Base-by-base conservation (phyloP, 1,284 basidiomycete genomes). In the Entoloma clypeatum region DNA sequence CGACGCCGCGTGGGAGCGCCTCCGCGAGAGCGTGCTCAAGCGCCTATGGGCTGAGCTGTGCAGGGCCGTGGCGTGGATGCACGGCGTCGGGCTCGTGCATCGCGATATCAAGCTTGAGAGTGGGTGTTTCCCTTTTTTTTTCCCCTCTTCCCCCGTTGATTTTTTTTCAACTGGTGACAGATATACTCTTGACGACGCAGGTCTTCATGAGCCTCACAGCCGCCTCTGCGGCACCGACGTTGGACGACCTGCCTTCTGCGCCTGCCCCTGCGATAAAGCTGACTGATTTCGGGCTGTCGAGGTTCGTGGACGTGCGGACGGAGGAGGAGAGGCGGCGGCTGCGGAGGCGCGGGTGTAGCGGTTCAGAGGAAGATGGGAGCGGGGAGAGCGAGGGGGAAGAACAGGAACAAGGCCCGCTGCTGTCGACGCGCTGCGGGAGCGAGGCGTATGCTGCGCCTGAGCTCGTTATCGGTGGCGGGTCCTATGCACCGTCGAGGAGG, bases 61-160 rank as follows among this genome's bases (percentile, higher is more conserved):
- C 44, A 76, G 77, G 33, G 92, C 85, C 2, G 85, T 95, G 0
- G 83, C 80, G 1, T 96, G 91, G 90, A 84, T 96, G 79, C 92
- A 96, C 58, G 73, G 78, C 32, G 83, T 90, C 21, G 83, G 84
- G 2, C 75, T 95, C 26, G 91, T 95, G 0, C 92, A 96, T 64
- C 77, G 92, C 2, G 92, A 96, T 65, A 84, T 96, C 66, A 96
- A 96, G 68, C 78, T 96, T 13, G 92, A 96, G 64, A 96, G 90
- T 92, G 55, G 57, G 88, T 75, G 2, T 35, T 32, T 39, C 24
- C 35, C 36, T 18, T 23, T 38, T 25, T 24, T 30, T 33, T 17
- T 28, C 10, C 26, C 16, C 13, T 24, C 48, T 27, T 38, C 30
- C 5, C 3, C 11, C 5, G 36, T 28, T 14, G n/a, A 8, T 7